Evolutionary conservation across 805 yeast species (phyloP).

Genomic region (Tetrapisispora iriomotensis): DNA sequence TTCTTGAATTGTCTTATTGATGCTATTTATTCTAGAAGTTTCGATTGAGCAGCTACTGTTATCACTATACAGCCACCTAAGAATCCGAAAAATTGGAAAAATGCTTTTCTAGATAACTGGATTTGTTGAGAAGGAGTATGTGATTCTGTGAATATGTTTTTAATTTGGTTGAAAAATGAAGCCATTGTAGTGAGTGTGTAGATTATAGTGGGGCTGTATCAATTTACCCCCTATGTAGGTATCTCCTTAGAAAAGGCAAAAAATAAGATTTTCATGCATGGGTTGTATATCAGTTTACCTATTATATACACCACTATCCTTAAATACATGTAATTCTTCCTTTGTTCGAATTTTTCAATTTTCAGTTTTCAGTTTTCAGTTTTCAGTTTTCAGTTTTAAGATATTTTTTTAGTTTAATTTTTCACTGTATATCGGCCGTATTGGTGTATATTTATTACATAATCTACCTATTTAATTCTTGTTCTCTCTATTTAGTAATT

Average conservation of each 20-base stretch:
- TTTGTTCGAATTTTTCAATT: too few relatives aligned
- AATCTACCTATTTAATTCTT: not conserved
- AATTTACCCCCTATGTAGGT: not conserved
- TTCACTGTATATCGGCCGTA: not conserved
- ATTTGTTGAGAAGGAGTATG: slow-evolving; percentile 24
- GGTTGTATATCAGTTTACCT: not conserved
- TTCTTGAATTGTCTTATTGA: not conserved
- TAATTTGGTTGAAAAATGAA: slow-evolving; percentile 24
- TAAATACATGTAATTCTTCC: too few relatives aligned
- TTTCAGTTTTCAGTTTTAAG: too few relatives aligned
- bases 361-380: too few relatives aligned
- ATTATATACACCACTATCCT: not conserved
- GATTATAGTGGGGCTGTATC: not conserved
- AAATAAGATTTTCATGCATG: too few relatives aligned
- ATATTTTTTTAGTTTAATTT: too few relatives aligned
- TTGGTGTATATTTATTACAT: not conserved
- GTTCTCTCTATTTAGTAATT: not conserved
- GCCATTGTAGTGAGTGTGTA: slow-evolving; percentile 9
- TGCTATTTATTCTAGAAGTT: slow-evolving; percentile 4
- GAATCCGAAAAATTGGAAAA: slow-evolving; percentile 28
- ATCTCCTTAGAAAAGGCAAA: too few relatives aligned
- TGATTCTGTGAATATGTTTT: slow-evolving; percentile 27
- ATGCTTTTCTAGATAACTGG: slow-evolving; percentile 25
- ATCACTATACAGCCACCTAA: slow-evolving; percentile 27
- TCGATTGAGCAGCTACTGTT: slow-evolving; percentile 25